These are phyloP conservation scores for Citeromyces hawaiiensis DNA, from an alignment of 1,139 yeast genomes.

Conservation along the genomic window DNA sequence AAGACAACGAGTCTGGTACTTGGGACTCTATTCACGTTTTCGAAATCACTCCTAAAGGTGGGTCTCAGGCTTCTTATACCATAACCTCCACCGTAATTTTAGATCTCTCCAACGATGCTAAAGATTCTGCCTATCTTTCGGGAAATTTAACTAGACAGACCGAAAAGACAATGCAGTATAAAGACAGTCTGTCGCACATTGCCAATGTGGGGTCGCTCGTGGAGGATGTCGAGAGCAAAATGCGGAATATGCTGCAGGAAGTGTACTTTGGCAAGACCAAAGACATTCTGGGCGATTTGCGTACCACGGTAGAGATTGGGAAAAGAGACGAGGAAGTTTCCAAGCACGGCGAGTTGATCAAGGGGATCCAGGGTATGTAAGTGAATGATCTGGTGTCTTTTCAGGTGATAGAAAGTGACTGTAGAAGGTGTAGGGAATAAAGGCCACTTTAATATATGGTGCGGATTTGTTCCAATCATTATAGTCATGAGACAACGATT, in stretches of 20 bases:
- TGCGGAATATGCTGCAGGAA: slow-evolving; percentile 80
- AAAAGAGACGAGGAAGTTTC: slow-evolving; percentile 24
- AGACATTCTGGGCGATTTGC: slow-evolving; percentile 66
- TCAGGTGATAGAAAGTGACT: too few relatives aligned
- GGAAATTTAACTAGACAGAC: slow-evolving; percentile 81
- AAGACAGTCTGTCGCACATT: slow-evolving; percentile 50
- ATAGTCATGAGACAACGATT: too few relatives aligned
- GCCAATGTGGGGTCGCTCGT: slow-evolving; percentile 76
- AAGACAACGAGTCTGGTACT: slow-evolving; percentile 29
- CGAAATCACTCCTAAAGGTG: slow-evolving; percentile 44
- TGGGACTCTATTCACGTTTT: slow-evolving; percentile 95
- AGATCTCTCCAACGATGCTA: slow-evolving; percentile 31
- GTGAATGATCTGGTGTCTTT: not conserved
- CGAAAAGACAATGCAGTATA: slow-evolving; percentile 32
- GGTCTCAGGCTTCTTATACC: slow-evolving; percentile 42
- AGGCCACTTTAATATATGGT: too few relatives aligned
- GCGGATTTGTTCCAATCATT: too few relatives aligned
- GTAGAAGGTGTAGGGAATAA: too few relatives aligned
- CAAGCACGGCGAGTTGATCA: slow-evolving; percentile 36
- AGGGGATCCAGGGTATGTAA: slow-evolving; percentile 23
- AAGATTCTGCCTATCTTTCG: slow-evolving; percentile 37
- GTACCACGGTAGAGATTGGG: slow-evolving; percentile 35
- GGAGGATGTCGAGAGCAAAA: slow-evolving; percentile 80
- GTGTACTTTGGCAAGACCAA: slow-evolving; percentile 93
- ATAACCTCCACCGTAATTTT: slow-evolving; percentile 83